These are phyloP conservation scores for Globisporangium orthogonon DNA, from an alignment of 352 stramenopile species.

Conservation along the genomic window DNA sequence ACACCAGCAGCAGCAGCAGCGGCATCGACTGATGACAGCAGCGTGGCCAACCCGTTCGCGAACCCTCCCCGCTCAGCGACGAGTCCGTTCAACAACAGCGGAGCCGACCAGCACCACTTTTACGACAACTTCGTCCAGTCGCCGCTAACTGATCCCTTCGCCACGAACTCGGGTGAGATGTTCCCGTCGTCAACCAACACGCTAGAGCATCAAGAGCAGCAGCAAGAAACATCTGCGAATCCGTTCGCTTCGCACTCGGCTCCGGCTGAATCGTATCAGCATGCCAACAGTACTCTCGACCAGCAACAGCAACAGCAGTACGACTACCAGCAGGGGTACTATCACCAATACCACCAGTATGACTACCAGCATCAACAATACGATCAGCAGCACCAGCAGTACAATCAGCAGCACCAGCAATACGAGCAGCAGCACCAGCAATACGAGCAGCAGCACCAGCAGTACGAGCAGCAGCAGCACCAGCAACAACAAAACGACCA, in stretches of 20 bases:
- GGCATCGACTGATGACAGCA: neutral
- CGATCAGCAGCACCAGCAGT: neutral
- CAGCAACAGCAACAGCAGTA: neutral
- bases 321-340: neutral
- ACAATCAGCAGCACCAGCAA: neutral
- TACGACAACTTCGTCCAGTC: neutral
- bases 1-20: neutral
- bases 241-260: too few relatives aligned
- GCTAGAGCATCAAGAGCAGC: neutral
- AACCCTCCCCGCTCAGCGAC: neutral
- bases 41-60: conserved; percentile 2
- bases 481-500: neutral
- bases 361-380: neutral
- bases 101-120: conserved; percentile 4
- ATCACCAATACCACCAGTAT: conserved; percentile 2
- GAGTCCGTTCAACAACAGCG: conserved; percentile 4
- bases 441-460: neutral
- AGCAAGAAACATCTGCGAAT: neutral
- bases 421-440: neutral
- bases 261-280: too few relatives aligned
- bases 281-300: neutral
- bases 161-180: neutral
- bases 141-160: neutral
- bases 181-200: neutral
- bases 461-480: neutral